Evolutionary conservation across 1,284 basidiomycete species (phyloP).

Genomic region (Malassezia furfur): DNA sequence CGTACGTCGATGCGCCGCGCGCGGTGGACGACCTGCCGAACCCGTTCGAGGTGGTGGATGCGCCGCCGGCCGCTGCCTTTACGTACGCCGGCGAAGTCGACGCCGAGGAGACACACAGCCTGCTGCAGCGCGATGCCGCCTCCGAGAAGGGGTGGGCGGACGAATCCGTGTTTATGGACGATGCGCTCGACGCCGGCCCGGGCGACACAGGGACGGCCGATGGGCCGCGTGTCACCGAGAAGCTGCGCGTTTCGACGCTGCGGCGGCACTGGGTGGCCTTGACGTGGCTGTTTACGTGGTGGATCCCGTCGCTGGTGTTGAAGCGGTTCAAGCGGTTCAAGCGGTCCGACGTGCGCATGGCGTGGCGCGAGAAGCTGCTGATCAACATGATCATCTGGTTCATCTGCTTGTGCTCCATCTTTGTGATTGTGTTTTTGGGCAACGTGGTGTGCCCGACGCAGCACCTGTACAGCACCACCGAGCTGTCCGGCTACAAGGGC

Average conservation of each 20-base stretch:
- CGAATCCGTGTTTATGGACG: slow-evolving; percentile 1
- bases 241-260: slow-evolving; percentile 67
- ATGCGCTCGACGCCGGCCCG: slow-evolving; percentile 55
- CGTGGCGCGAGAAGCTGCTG: slow-evolving; percentile 93
- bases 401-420: slow-evolving; percentile 72
- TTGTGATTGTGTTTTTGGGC: slow-evolving; percentile 84
- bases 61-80: not conserved
- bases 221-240: slow-evolving; percentile 62
- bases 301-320: slow-evolving; percentile 68
- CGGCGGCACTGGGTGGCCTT: slow-evolving; percentile 78
- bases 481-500: slow-evolving; percentile 65
- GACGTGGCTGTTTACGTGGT: slow-evolving; percentile 84
- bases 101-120: slow-evolving; percentile 5
- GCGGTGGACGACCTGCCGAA: slow-evolving; percentile 7
- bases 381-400: slow-evolving; percentile 91
- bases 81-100: slow-evolving; percentile 6
- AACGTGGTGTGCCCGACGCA: slow-evolving; percentile 85
- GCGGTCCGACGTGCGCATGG: slow-evolving; percentile 81
- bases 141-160: not conserved
- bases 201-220: slow-evolving; percentile 39
- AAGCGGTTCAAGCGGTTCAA: slow-evolving; percentile 76
- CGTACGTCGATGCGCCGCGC: slow-evolving; percentile 24
- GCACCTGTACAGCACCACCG: slow-evolving; percentile 72
- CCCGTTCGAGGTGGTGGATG: not conserved
- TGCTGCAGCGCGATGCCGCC: not conserved